Evolutionary conservation across 2,329 filamentous ascomycete species (phyloP), one percentile per base, ranked within the genome.

Genomic region (Dothidotthia symphoricarpi): DNA sequence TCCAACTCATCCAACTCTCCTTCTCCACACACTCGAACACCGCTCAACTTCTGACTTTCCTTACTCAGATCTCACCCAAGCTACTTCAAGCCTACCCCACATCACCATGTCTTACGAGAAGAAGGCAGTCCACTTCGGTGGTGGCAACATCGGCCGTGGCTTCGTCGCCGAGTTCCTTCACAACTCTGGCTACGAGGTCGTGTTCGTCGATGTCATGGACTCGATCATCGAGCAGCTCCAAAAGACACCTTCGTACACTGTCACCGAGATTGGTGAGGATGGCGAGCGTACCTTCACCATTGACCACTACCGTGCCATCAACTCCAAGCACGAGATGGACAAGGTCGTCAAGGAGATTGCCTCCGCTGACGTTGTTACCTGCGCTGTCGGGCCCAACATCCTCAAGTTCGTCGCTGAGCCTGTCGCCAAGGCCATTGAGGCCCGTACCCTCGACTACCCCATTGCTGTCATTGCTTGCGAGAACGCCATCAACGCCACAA

Each of bases 391-490:
- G 29, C 93, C 93, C 58, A 94, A 90, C 69, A 85, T 98, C 63
- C 85, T 98, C 64, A 90, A 88, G 73, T 96, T 95, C 71, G 93
- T 98, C 63, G 93, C 93, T 31, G 87, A 91, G 16, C 86, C 90
- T 57, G 95, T 98, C 56, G 91, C 91, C 64, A 93, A 95, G 77
- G 93, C 88, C 53, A 88, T 98, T 49, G 84, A 91, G 64, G 77
- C 78, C 51, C 85, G 93, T 49, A 77, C 81, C 16, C 67, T 69
- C 30, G 66, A 73, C 37, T 78, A 78, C 47, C 90, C 91, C 6
- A 71, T 97, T 28, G 83, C 90, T 15, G 87, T 98, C 63, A 95
- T 98, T 71, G 93, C 93, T 41, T 98, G 93, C 71, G 93, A 98
- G 75, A 98, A 98, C 70, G 88, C 88, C 66, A 96, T 97, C 64